Base-by-base conservation (phyloP, 371 early-diverging fungal genomes). In the Rhizopus stolonifer region DNA sequence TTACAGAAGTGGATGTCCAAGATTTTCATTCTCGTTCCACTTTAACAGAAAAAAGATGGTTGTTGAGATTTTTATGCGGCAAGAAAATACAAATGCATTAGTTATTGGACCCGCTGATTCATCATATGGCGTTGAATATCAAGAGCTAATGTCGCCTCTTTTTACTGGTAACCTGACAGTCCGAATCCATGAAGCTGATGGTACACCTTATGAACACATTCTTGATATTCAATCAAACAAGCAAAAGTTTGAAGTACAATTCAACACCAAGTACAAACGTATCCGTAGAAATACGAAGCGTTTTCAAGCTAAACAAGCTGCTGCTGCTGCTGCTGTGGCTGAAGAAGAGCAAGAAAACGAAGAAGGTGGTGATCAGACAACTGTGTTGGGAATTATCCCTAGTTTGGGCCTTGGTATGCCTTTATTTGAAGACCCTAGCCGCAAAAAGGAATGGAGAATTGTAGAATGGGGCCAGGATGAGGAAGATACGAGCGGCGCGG, bases 251-350 rank as follows among this genome's bases (percentile, higher is more conserved):
- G 94, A 96, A 58, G 88, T 98, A 9, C 90, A 86, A 51, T 98
- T 94, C 72, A 93, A 98, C 62, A 95, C 96, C 4, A 95, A 95
- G 66, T 95, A 96, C 67, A 95, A 95, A 74, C 90, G 96, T 60
- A 93, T 92, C 59, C 82, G 93, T 25, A 82, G 93, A 45, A 88
- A 84, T 57, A 92, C 90, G 4, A 90, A 89, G 54, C 75, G 90
- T 46, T 91, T 91, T 70, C 82, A 86, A 47, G 81, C 84, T 33
- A 85, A 88, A 36, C 89, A 89, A 67, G 82, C 87, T 15, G 87
- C 87, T 10, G 89, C 89, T 0, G 91, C 88, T 0, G 88, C 88
- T 4, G 89, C 87, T 4, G 86, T 85, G 17, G 88, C 86, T 29
- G 91, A 85, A 60, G 86, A 83, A 21, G 87, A 80, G 39, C 58